A percentile compares a stretch with the other conserved stretches of the same genome.
These are phyloP conservation scores for Phaeotremella skinneri DNA, from an alignment of 768 basidiomycete species.

Conservation along the genomic window DNA sequence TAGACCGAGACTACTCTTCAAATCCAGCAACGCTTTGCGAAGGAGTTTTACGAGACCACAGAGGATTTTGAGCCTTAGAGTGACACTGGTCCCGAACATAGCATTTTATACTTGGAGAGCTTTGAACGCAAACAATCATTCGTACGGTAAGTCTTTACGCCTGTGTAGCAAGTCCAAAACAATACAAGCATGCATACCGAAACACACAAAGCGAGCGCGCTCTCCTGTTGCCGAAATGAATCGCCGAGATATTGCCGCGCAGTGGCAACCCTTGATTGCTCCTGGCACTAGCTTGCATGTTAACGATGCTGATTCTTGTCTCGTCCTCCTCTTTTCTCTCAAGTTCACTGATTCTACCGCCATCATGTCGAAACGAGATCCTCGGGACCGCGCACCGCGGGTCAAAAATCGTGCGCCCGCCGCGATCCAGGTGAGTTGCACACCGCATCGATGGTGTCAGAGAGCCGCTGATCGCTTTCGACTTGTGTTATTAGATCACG, in stretches of 20 bases:
- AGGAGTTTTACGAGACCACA: conserved; percentile 69
- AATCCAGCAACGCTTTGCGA: conserved; percentile 74
- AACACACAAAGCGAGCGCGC: no score
- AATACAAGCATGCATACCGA: no score
- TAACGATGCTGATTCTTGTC: neutral
- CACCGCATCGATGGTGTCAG: neutral
- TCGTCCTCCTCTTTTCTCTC: neutral
- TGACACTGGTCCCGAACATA: no score
- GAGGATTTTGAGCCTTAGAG: conserved; percentile 32
- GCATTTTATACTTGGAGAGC: no score
- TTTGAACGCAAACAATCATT: no score
- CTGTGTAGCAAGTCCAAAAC: no score
- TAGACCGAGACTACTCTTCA: conserved; percentile 64
- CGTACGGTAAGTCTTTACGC: no score
- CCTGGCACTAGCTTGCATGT: neutral
- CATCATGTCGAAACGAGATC: conserved; percentile 35
- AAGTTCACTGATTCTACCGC: neutral
- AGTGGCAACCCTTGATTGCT: no score
- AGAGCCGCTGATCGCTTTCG: neutral
- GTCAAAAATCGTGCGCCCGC: conserved; percentile 97
- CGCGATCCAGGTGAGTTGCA: conserved; percentile 70
- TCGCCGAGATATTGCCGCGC: no score
- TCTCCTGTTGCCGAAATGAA: no score
- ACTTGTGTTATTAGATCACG: conserved; percentile 66
- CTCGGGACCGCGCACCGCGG: conserved; percentile 49